Evolutionary conservation across 495 filamentous ascomycete genomes (phyloP).

Genomic region (Hypoxylon crocopeplum): DNA sequence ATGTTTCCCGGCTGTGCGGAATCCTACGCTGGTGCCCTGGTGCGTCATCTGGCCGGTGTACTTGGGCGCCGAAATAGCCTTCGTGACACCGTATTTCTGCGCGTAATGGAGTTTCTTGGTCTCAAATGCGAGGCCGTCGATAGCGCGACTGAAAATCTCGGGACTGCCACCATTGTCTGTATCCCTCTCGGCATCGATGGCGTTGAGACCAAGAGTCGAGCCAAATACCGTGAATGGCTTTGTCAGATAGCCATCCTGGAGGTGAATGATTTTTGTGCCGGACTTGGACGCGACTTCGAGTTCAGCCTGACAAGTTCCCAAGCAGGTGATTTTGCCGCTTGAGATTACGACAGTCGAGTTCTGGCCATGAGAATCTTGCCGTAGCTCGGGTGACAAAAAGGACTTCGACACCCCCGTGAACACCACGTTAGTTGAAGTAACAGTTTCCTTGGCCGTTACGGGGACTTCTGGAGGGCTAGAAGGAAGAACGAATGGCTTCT

Average conservation of each 20-base stretch:
- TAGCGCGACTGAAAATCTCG: slow-evolving; percentile 50
- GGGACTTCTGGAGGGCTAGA: slow-evolving; percentile 40
- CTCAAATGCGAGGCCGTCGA: slow-evolving; percentile 54
- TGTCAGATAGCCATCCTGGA: slow-evolving; percentile 63
- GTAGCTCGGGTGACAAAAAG: slow-evolving; percentile 36
- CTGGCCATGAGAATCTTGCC: background rate
- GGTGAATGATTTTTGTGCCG: slow-evolving; percentile 46
- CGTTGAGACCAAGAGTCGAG: slow-evolving; percentile 59
- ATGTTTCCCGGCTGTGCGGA: slow-evolving; percentile 48
- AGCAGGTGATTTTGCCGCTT: slow-evolving; percentile 57
- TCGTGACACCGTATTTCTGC: slow-evolving; percentile 53
- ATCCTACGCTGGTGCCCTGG: slow-evolving; percentile 55
- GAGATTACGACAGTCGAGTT: slow-evolving; percentile 50
- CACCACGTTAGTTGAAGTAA: slow-evolving; percentile 46
- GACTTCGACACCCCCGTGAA: slow-evolving; percentile 57
- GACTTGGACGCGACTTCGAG: slow-evolving; percentile 37
- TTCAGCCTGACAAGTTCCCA: slow-evolving; percentile 51
- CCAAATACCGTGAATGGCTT: slow-evolving; percentile 63
- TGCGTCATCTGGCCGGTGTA: slow-evolving; percentile 44
- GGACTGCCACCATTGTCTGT: slow-evolving; percentile 56
- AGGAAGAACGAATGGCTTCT: slow-evolving; percentile 42
- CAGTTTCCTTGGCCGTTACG: slow-evolving; percentile 44
- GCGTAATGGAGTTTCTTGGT: slow-evolving; percentile 52
- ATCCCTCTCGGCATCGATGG: slow-evolving; percentile 58
- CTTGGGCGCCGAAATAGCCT: slow-evolving; percentile 53